A percentile compares a stretch with the other conserved stretches of the same genome.
phyloP scores from a whole-genome alignment of 305 asterid species.

The Fraxinus ornus region DNA sequence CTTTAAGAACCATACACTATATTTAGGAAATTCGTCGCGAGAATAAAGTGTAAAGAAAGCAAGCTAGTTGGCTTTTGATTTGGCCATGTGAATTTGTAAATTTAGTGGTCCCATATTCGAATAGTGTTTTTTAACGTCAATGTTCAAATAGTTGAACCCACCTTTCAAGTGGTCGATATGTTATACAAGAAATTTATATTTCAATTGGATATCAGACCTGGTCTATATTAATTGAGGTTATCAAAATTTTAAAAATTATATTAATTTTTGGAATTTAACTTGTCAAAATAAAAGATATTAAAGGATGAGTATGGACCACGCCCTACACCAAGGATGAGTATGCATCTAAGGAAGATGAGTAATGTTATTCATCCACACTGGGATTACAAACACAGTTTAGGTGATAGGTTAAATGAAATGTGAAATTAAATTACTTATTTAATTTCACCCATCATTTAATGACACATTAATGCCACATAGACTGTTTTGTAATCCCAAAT shows the following conservation, averaged over 20 bases:
- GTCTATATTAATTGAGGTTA: neutral
- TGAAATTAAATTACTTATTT: too few species aligned
- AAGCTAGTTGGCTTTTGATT: neutral
- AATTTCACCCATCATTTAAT: too few species aligned
- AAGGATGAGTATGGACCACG: neutral
- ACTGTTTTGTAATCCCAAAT: too few species aligned
- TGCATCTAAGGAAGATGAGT: neutral
- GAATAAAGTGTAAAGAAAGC: neutral
- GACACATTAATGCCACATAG: too few species aligned
- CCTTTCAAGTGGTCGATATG: neutral
- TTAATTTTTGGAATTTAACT: neutral
- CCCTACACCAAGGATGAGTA: too few species aligned
- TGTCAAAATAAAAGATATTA: neutral
- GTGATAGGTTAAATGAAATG: too few species aligned
- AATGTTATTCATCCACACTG: too few species aligned
- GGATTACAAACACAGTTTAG: too few species aligned
- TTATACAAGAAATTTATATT: neutral
- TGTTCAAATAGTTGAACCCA: neutral
- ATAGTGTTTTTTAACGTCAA: neutral
- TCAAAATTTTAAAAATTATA: neutral
- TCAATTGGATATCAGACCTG: neutral
- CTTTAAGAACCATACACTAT: neutral
- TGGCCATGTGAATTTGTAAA: slow-evolving; percentile 4
- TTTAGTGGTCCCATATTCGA: neutral
- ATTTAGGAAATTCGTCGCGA: neutral